Evolutionary conservation across 1,284 basidiomycete genomes (phyloP), one percentile per base, ranked within the genome.

Genomic region (Mycosarcoma mackinlayi): DNA sequence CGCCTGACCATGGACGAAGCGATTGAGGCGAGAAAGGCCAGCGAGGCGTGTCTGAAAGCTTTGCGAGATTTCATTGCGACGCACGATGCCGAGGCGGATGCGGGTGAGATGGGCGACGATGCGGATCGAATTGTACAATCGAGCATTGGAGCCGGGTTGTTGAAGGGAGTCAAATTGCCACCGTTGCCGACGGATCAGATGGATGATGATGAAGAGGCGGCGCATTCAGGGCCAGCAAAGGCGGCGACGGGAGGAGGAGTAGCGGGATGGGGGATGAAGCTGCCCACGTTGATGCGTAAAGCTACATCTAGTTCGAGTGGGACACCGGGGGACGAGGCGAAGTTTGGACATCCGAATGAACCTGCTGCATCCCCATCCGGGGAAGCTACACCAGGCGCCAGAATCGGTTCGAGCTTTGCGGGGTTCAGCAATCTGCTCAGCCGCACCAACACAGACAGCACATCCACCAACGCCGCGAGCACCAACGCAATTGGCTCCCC

Each of bases 21-120:
- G 1, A 27, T 76, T 51, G 78, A 82, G 45, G 76, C 77, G n/a
- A 50, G 78, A 16, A 66, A 75, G 58, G 79, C 76, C 34, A 76
- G 77, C 59, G 76, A 79, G 61, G 67, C 64, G 27, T 73, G 72
- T 50, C 69, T 77, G 34, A 67, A 67, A 34, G 77, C 76, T 8
- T 53, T 79, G 44, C 67, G 76, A 10, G 77, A 77, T 28, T 78
- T 67, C 21, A 75, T 76, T 51, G 67, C 70, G 9, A 39, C 28
- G 6, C 62, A 67, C 42, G 70, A 74, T 16, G 62, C 57, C 3
- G 62, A 63, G 21, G 70, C 69, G 42, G 67, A 67, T 34, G 54
- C 60, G 7, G 55, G 57, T 9, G 72, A 54, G 42, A 57, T 65
- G 60, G 37, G 50, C 19, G 47, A 61, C 21, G 61, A 73, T 33